Percentiles rank a stretch among this genome's conserved stretches.
Evolutionary conservation across 352 stramenopile species (phyloP).

Genomic region (Achlya hypogyna): DNA sequence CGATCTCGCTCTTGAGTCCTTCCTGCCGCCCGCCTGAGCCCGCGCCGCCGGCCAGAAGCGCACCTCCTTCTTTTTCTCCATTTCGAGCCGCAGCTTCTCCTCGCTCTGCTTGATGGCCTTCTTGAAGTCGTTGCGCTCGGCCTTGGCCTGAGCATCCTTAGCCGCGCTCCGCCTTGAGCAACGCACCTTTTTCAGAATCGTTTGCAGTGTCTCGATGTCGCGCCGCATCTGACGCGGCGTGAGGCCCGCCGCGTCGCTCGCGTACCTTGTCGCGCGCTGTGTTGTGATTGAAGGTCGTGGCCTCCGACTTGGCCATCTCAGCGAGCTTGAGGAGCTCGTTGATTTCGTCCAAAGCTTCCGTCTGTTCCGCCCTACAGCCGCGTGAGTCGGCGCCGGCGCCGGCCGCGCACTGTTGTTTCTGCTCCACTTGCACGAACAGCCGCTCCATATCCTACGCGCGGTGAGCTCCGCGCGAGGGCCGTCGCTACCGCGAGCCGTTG

Average conservation of each 20-base stretch:
- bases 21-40: constrained; percentile 26
- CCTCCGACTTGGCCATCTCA: constrained; percentile 62
- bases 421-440: constrained; percentile 35
- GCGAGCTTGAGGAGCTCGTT: constrained; percentile 69
- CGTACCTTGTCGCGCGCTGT: constrained; percentile 65
- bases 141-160: constrained; percentile 40
- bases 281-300: constrained; percentile 58
- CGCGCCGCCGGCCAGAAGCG: not conserved
- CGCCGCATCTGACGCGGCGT: constrained; percentile 43
- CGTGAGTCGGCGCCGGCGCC: constrained; percentile 44
- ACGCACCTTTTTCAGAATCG: constrained; percentile 62
- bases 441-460: constrained; percentile 30
- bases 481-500: constrained; percentile 36
- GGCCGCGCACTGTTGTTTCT: constrained; percentile 26
- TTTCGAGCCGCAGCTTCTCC: constrained; percentile 43
- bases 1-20: constrained; percentile 67
- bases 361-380: constrained; percentile 22
- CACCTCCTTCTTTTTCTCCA: constrained; percentile 66
- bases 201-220: constrained; percentile 58
- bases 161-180: not conserved
- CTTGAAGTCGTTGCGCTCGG: constrained; percentile 67
- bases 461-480: not conserved
- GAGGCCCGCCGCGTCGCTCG: not conserved
- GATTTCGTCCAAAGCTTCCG: constrained; percentile 51
- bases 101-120: constrained; percentile 68